Evolutionary conservation across 208 protist genomes (phyloP).

Genomic region (Blastocrithidia nonstop): DNA sequence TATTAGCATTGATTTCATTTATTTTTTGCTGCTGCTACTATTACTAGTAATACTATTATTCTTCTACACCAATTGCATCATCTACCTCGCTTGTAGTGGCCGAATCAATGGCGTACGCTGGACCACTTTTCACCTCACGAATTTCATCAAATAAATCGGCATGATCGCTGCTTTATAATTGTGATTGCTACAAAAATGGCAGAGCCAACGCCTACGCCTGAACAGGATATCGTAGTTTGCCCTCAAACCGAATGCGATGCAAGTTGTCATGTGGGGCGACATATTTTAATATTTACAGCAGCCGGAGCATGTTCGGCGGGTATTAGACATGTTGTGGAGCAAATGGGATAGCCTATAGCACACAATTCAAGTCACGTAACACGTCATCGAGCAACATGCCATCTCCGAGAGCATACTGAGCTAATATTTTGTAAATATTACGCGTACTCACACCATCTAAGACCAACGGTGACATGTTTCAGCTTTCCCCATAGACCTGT

Average conservation of each 20-base stretch:
- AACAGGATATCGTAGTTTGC: conserved; percentile 38
- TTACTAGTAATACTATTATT: too few relatives aligned
- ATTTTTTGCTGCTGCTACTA: too few relatives aligned
- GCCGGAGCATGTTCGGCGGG: conserved; percentile 31
- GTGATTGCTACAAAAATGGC: conserved; percentile 21
- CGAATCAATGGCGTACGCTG: conserved; percentile 77
- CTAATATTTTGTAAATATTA: conserved; percentile 59
- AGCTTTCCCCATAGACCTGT: conserved; percentile 30
- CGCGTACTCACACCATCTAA: conserved; percentile 49
- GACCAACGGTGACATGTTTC: conserved; percentile 35
- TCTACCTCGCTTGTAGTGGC: conserved; percentile 83
- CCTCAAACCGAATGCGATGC: conserved; percentile 35
- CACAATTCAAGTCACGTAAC: conserved; percentile 26
- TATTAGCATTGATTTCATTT: conserved; percentile 29
- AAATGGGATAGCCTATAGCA: conserved; percentile 26
- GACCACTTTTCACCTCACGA: conserved; percentile 19
- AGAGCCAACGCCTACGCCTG: too few relatives aligned
- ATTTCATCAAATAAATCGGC: conserved; percentile 50
- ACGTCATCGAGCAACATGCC: conserved; percentile 40
- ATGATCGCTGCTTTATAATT: conserved; percentile 18
- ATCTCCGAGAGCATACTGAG: conserved; percentile 55
- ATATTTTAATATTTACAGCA: conserved; percentile 46
- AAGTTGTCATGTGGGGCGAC: conserved; percentile 58
- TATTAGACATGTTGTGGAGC: conserved; percentile 19
- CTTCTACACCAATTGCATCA: conserved; percentile 78